A percentile compares a stretch with the other conserved stretches of the same genome.
Evolutionary conservation across 345 rosid species (phyloP).

Genomic region (Brassica juncea): DNA sequence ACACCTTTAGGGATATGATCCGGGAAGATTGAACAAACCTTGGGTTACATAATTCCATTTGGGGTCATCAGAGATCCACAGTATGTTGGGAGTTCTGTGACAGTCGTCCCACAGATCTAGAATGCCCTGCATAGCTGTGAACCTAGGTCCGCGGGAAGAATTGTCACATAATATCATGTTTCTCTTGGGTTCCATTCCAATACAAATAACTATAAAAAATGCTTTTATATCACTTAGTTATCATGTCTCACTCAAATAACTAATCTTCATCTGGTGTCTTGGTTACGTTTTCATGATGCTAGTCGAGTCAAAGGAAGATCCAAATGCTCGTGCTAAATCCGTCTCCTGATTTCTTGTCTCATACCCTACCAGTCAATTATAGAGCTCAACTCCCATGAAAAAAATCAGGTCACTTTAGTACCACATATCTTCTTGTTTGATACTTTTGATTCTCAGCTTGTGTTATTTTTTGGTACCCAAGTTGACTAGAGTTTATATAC

Average conservation of each 20-base stretch:
- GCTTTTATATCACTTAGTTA: no score
- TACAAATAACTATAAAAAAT: constrained; percentile 32
- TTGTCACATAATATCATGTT: constrained; percentile 42
- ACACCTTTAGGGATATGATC: constrained; percentile 83
- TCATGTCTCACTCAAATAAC: no score
- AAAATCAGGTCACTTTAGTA: not conserved
- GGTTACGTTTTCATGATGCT: constrained; percentile 69
- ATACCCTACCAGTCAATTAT: constrained; percentile 9
- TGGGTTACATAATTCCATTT: constrained; percentile 90
- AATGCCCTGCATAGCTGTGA: no score
- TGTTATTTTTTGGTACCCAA: constrained; percentile 3
- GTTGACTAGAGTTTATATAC: no score
- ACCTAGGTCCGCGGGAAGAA: no score
- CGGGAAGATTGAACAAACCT: constrained; percentile 59
- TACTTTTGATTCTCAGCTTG: not conserved
- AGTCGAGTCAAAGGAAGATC: constrained; percentile 69
- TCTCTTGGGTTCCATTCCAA: constrained; percentile 78
- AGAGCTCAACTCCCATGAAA: not conserved
- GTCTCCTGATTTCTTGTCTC: constrained; percentile 41
- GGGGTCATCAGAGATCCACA: constrained; percentile 85
- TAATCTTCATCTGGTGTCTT: constrained; percentile 67
- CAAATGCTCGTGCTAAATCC: constrained; percentile 62
- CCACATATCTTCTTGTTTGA: not conserved
- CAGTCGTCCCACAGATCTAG: no score
- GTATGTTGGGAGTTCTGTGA: constrained; percentile 60